These are phyloP conservation scores for Spizellomyces sp. DNA, from an alignment of 192 early-diverging fungal genomes.

Conservation along the genomic window DNA sequence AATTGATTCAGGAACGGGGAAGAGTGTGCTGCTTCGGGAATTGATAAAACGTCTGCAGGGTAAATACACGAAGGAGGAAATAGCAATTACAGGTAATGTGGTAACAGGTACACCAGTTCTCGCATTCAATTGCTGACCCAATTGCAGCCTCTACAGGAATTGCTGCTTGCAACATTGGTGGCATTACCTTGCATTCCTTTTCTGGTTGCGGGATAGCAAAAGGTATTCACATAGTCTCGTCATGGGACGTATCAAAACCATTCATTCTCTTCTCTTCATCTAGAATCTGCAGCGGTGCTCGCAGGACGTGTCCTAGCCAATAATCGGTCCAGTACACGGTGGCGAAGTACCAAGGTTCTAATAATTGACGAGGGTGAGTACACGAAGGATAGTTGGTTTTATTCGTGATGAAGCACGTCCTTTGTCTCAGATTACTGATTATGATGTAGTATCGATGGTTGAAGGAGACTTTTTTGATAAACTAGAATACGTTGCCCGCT, in stretches of 20 bases:
- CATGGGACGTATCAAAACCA: background rate
- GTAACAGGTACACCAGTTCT: background rate
- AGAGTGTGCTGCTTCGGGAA: conserved; percentile 41
- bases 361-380: conserved; percentile 53
- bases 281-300: background rate
- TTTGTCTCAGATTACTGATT: background rate
- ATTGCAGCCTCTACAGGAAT: conserved; percentile 53
- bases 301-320: background rate
- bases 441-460: conserved; percentile 49
- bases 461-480: conserved; percentile 51
- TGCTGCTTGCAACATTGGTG: conserved; percentile 62
- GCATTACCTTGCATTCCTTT: conserved; percentile 61
- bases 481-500: conserved; percentile 42
- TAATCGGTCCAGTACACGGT: conserved; percentile 22
- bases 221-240: conserved; percentile 10
- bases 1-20: conserved; percentile 39
- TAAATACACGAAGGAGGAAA: conserved; percentile 30
- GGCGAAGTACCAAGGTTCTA: conserved; percentile 40
- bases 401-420: background rate
- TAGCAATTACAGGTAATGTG: conserved; percentile 52
- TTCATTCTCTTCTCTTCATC: background rate
- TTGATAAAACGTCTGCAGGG: conserved; percentile 42
- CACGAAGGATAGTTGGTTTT: background rate
- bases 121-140: background rate
- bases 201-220: conserved; percentile 47